phyloP scores from a whole-genome alignment of 2,329 filamentous ascomycete species.

The Magnaporthiopsis poae region DNA sequence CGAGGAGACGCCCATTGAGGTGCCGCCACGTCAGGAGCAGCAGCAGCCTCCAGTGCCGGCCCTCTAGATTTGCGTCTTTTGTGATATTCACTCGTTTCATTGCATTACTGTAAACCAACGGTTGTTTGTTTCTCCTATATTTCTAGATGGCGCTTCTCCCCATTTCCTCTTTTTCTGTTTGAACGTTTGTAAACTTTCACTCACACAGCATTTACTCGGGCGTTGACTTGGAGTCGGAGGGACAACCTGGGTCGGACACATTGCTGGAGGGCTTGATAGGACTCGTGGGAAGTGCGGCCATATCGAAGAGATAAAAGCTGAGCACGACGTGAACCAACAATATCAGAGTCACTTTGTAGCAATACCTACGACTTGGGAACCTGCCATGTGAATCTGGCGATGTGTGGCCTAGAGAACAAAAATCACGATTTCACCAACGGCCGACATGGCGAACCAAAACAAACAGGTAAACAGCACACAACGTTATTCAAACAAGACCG shows the following conservation, averaged over 20 bases:
- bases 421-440: neutral
- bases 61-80: neutral
- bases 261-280: neutral
- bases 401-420: neutral
- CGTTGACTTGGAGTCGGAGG: neutral
- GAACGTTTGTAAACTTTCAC: neutral
- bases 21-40: constrained; percentile 34
- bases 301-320: neutral
- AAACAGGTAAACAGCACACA: neutral
- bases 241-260: neutral
- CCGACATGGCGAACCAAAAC: no score
- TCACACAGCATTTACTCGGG: neutral
- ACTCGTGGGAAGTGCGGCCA: neutral
- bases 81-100: neutral
- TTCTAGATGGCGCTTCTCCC: neutral
- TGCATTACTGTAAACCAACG: neutral
- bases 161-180: neutral
- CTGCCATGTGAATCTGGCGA: neutral
- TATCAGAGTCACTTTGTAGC: neutral
- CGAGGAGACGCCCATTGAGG: constrained; percentile 38
- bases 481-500: neutral
- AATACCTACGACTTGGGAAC: no score
- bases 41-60: constrained; percentile 1
- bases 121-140: neutral
- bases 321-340: neutral